A percentile compares a stretch with the other conserved stretches of the same genome.
These are phyloP conservation scores for Chenopodium album DNA, from an alignment of 148 eudicot genomes.

Conservation along the genomic window DNA sequence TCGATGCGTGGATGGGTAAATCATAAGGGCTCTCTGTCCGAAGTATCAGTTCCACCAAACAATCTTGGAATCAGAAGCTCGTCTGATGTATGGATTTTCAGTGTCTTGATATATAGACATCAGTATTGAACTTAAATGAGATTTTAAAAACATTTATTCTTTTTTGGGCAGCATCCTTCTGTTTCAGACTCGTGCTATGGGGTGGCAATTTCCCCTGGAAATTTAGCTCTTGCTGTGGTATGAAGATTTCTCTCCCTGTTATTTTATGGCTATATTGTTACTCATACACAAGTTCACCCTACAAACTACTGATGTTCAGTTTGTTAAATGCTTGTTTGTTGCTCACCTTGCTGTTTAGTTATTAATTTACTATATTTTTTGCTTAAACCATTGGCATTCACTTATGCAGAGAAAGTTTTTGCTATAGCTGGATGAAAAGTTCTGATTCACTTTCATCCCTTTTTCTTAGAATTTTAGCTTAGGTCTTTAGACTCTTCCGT, in stretches of 20 bases:
- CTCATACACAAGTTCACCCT: not conserved
- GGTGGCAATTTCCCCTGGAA: constrained; percentile 84
- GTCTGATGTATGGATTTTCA: constrained; percentile 57
- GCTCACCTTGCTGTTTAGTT: not conserved
- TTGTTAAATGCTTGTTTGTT: not conserved
- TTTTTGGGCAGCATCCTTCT: constrained; percentile 61
- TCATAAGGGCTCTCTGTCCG: constrained; percentile 46
- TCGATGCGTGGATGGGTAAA: constrained; percentile 68
- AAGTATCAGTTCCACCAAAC: constrained; percentile 61
- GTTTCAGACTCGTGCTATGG: constrained; percentile 79
- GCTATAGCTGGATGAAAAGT: not conserved
- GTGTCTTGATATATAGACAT: not conserved
- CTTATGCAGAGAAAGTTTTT: not conserved
- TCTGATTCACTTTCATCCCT: constrained; percentile 1
- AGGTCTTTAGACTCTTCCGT: not conserved
- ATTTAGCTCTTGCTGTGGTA: constrained; percentile 89
- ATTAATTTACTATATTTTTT: not conserved
- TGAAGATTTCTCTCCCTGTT: constrained; percentile 20
- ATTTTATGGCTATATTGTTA: not conserved
- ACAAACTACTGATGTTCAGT: not conserved
- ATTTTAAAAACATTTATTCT: not conserved
- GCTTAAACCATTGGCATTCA: not conserved
- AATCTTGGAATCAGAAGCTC: constrained; percentile 56
- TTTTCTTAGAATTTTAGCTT: not conserved
- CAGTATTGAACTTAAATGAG: constrained; percentile 1